These are phyloP conservation scores for Podospora appendiculata DNA, from an alignment of 495 filamentous ascomycete species.

Conservation along the genomic window DNA sequence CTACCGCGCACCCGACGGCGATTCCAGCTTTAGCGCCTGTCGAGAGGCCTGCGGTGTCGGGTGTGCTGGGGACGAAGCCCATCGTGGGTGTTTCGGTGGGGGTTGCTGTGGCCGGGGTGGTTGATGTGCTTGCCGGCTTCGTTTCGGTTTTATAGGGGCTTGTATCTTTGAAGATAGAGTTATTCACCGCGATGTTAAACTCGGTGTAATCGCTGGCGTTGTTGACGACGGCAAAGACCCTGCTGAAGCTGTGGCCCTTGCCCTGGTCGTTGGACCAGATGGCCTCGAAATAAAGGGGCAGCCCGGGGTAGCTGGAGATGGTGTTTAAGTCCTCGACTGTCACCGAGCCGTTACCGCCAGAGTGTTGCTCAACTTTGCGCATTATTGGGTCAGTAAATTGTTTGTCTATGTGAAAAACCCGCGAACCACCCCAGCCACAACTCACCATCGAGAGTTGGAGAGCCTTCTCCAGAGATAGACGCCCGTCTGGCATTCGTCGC, in stretches of 20 bases:
- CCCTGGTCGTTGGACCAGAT: neutral
- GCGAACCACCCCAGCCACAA: no score
- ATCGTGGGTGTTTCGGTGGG: neutral
- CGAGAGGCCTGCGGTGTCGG: slow-evolving; percentile 13
- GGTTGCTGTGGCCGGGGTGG: neutral
- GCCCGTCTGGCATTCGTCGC: no score
- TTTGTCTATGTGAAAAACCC: no score
- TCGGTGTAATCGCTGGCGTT: neutral
- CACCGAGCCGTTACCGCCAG: neutral
- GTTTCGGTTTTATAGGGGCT: neutral
- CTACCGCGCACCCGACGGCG: slow-evolving; percentile 28
- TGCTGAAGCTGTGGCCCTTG: slow-evolving; percentile 8
- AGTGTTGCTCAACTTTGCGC: neutral
- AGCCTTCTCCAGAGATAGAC: no score
- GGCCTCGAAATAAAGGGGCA: slow-evolving; percentile 13
- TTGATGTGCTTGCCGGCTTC: neutral
- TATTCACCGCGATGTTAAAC: neutral
- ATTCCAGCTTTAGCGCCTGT: slow-evolving; percentile 34
- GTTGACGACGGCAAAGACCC: slow-evolving; percentile 6
- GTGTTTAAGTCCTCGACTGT: neutral
- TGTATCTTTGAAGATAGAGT: neutral
- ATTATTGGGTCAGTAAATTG: neutral
- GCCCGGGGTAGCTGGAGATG: neutral
- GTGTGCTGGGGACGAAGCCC: neutral
- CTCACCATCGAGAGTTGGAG: no score